Conservation (phyloP, 73 alveolate genomes). For the Strombidium stylifer region DNA sequence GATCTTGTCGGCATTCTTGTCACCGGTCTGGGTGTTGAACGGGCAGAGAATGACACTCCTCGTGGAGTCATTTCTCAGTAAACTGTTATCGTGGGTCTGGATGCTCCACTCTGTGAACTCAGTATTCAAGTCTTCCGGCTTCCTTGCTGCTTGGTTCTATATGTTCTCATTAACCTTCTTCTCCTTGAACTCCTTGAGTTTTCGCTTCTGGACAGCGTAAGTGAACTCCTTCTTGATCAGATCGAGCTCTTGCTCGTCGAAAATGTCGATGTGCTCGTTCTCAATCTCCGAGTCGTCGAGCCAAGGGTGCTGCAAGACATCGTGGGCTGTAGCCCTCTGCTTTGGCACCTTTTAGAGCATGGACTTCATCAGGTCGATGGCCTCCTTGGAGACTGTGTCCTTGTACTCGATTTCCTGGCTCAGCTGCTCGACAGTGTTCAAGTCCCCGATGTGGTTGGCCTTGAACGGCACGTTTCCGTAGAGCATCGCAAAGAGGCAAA, state of each 20-base stretch:
- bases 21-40: slow-evolving; percentile 42
- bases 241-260: slow-evolving; percentile 56
- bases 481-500: slow-evolving; percentile 68
- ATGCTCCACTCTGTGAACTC: slow-evolving; percentile 47
- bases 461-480: slow-evolving; percentile 73
- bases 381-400: slow-evolving; percentile 59
- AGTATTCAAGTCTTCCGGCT: slow-evolving; percentile 25
- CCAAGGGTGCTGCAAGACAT: slow-evolving; percentile 60
- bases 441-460: slow-evolving; percentile 66
- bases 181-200: slow-evolving; percentile 14
- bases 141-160: too few relatives aligned
- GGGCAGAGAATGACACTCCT: slow-evolving; percentile 56
- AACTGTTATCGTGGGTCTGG: slow-evolving; percentile 36
- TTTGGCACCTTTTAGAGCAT: slow-evolving; percentile 50
- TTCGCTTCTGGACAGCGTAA: slow-evolving; percentile 10
- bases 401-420: slow-evolving; percentile 28
- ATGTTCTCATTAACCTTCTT: too few relatives aligned
- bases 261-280: slow-evolving; percentile 18
- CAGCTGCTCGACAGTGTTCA: slow-evolving; percentile 41
- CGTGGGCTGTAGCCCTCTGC: slow-evolving; percentile 43
- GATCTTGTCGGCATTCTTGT: neutral
- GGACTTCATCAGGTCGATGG: slow-evolving; percentile 45
- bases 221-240: slow-evolving; percentile 60
- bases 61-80: slow-evolving; percentile 38
- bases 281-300: slow-evolving; percentile 36